Percentiles rank a stretch among this genome's conserved stretches.
These are phyloP conservation scores for Penicillium sp. DNA, from an alignment of 2,329 filamentous ascomycete species.

Conservation along the genomic window DNA sequence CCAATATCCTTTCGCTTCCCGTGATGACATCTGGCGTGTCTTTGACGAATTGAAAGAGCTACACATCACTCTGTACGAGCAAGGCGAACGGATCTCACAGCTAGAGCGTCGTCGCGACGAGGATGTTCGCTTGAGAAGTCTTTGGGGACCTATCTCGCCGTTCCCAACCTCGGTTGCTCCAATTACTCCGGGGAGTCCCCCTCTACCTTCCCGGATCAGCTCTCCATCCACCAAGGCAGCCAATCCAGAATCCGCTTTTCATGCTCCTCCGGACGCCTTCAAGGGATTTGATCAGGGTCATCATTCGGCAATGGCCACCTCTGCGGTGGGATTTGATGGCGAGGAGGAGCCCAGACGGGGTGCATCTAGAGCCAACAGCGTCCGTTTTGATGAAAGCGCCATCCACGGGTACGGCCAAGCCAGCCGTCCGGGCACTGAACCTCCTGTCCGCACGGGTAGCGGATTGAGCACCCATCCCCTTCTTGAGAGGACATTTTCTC, in stretches of 20 bases:
- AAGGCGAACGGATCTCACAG: conserved; percentile 58
- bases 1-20: conserved; percentile 61
- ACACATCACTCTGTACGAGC: conserved; percentile 58
- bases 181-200: conserved; percentile 76
- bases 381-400: conserved; percentile 94
- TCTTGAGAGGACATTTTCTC: conserved; percentile 86
- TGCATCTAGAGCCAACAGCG: conserved; percentile 90
- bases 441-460: conserved; percentile 73
- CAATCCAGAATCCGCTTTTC: conserved; percentile 67
- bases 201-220: conserved; percentile 2
- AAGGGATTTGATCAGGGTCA: conserved; percentile 83
- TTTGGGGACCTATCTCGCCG: conserved; percentile 80
- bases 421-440: conserved; percentile 77
- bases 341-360: conserved; percentile 84
- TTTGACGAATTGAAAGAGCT: conserved; percentile 60
- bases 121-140: conserved; percentile 68
- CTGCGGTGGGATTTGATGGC: conserved; percentile 73
- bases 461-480: conserved; percentile 73
- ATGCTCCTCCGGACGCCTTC: conserved; percentile 78
- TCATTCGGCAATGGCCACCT: conserved; percentile 69
- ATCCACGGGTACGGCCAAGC: conserved; percentile 83
- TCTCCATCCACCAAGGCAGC: conserved; percentile 9
- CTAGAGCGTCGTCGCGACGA: conserved; percentile 62
- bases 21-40: conserved; percentile 62
- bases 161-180: conserved; percentile 84